Base-by-base conservation (phyloP, 2,329 filamentous ascomycete genomes). In the Fusarium succisae region DNA sequence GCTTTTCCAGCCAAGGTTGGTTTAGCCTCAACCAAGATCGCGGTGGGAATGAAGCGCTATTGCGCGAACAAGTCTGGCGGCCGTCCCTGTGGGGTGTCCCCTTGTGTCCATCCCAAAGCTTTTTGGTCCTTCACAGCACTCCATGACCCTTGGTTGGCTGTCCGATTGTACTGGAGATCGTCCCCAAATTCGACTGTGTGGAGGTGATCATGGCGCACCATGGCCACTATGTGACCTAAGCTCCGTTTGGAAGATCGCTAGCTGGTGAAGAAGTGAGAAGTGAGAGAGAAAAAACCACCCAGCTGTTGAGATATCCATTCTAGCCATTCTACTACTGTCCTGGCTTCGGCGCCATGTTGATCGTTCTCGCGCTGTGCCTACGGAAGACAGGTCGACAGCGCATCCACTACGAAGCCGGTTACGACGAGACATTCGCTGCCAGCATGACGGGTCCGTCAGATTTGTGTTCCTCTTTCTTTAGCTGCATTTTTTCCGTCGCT, bases 21-120 rank as follows among this genome's bases (percentile, higher is more conserved):
- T 64, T 72, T 79, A 79, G 77, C 73, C 63, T 67, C 51, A 56
- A 66, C 62, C 69, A 63, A 69, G 69, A 76, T 77, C 77, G 68
- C 66, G 70, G 66, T 78, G 77, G 73, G 75, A 79, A 78, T 79
- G 77, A 68, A 76, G 75, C 67, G 51, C 76, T 70, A 75, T 78
- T 70, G 73, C 77, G 65, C 70, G 73, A 78, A 78, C 73, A 72
- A 77, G 77, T 78, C 76, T 79, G 77, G 77, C 66, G 76, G 68
- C 76, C 77, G 74, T 75, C 70, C 67, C 37, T 70, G 65, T 67
- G 70, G 74, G 72, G 69, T 65, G 73, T 74, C 70, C 63, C 66
- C 53, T 73, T 66, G 66, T 69, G 54, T 51, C 56, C 53, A 63
- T 63, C 48, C 55, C 55, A 68, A 69, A 63, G 60, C 62, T 72